Evolutionary conservation across 2,329 filamentous ascomycete genomes (phyloP).

Genomic region (Monosporascus sp.): DNA sequence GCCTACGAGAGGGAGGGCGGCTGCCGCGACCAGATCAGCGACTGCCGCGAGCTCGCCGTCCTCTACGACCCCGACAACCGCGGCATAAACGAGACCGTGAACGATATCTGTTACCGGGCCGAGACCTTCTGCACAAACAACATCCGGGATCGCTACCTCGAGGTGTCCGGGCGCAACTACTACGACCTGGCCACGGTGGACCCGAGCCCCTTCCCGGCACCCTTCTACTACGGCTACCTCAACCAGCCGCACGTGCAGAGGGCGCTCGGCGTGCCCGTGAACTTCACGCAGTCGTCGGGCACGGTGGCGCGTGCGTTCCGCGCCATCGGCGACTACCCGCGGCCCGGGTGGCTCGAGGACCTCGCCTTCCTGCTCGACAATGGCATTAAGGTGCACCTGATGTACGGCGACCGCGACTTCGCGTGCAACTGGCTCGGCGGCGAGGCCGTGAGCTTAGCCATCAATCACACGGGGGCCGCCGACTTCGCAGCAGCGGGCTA

Average conservation of each 20-base stretch:
- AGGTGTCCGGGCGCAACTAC: slow-evolving; percentile 38
- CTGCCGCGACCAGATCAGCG: slow-evolving; percentile 46
- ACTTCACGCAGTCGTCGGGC: slow-evolving; percentile 43
- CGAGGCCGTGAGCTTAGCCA: slow-evolving; percentile 42
- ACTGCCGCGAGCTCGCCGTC: slow-evolving; percentile 42
- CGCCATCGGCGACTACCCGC: slow-evolving; percentile 24
- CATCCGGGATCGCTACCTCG: slow-evolving; percentile 18
- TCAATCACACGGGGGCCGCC: slow-evolving; percentile 37
- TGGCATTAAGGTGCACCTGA: slow-evolving; percentile 50
- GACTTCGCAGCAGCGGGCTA: slow-evolving; percentile 55
- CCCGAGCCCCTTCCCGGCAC: slow-evolving; percentile 46
- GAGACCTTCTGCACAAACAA: slow-evolving; percentile 19
- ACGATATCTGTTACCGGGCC: slow-evolving; percentile 32
- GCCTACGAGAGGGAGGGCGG: slow-evolving; percentile 32
- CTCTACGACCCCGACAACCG: slow-evolving; percentile 44
- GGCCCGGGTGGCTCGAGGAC: slow-evolving; percentile 35
- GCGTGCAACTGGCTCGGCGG: slow-evolving; percentile 53
- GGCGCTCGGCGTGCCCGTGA: slow-evolving; percentile 54
- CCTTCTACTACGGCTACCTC: slow-evolving; percentile 50
- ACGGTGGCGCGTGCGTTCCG: slow-evolving; percentile 41
- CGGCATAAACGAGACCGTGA: slow-evolving; percentile 38
- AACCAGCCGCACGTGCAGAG: slow-evolving; percentile 51
- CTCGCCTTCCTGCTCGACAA: slow-evolving; percentile 48
- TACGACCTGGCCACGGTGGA: slow-evolving; percentile 51
- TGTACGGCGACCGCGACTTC: slow-evolving; percentile 55